phyloP scores from a whole-genome alignment of 257 asterid species.

The Primulina tabacum region DNA sequence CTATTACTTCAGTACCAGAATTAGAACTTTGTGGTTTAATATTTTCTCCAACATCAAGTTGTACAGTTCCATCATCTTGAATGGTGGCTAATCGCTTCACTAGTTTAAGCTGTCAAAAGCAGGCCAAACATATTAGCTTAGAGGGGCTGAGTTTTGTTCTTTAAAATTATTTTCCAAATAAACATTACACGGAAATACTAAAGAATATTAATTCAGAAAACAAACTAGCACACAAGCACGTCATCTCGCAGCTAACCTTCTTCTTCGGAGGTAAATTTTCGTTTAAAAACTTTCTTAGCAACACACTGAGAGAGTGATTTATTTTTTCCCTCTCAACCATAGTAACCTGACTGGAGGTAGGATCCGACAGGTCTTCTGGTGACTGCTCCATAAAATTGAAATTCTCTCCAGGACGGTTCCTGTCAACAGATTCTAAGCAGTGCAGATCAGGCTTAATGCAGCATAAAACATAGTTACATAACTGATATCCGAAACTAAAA shows the following conservation, averaged over 20 bases:
- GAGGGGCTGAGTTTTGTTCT: constrained; percentile 1
- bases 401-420: constrained; percentile 33
- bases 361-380: constrained; percentile 23
- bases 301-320: constrained; percentile 29
- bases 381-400: constrained; percentile 30
- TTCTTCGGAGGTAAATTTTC: constrained; percentile 51
- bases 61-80: constrained; percentile 75
- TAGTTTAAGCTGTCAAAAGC: constrained; percentile 55
- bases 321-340: constrained; percentile 27
- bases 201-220: not conserved
- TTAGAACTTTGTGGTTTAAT: constrained; percentile 44
- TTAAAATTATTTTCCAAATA: not conserved
- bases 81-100: constrained; percentile 53
- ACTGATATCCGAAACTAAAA: not conserved
- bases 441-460: constrained; percentile 30
- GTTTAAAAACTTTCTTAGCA: constrained; percentile 48
- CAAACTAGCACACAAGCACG: not conserved
- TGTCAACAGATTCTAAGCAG: constrained; percentile 52
- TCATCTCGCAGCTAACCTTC: constrained; percentile 47
- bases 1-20: constrained; percentile 41
- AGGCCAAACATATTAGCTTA: constrained; percentile 11
- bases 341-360: constrained; percentile 27
- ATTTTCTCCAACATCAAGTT: constrained; percentile 67
- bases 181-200: constrained; percentile 3
- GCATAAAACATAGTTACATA: constrained; percentile 7